Evolutionary conservation across 768 basidiomycete genomes (phyloP).

Genomic region (Naganishia randhawae): DNA sequence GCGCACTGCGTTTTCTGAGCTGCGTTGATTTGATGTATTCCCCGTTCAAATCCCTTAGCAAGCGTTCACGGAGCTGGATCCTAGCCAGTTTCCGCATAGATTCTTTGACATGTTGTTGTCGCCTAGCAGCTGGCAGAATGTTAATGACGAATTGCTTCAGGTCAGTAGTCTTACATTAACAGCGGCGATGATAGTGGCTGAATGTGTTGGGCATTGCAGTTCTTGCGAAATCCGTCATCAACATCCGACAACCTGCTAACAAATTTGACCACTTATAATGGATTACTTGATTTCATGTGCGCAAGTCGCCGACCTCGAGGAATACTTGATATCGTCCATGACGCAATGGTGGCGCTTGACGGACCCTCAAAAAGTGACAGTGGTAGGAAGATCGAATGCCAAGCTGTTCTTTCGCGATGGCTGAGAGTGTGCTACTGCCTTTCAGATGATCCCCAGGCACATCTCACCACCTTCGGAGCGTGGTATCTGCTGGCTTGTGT

Average conservation of each 20-base stretch:
- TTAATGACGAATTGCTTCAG: background rate
- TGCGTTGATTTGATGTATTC: background rate
- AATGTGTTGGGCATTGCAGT: background rate
- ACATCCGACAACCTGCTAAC: conserved; percentile 1
- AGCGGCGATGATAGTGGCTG: too few relatives aligned
- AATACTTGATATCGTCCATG: background rate
- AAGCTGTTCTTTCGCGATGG: background rate
- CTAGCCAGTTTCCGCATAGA: background rate
- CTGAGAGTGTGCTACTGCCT: background rate
- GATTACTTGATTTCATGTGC: background rate
- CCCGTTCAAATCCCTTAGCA: background rate
- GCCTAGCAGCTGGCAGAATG: background rate
- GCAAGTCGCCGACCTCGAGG: background rate
- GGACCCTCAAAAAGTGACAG: background rate
- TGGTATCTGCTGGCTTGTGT: conserved; percentile 39
- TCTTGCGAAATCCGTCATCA: background rate
- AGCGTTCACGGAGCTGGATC: background rate
- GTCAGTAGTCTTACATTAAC: background rate
- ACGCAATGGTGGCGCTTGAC: background rate
- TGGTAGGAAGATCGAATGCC: background rate
- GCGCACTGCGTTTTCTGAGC: background rate
- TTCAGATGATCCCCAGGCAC: conserved; percentile 46
- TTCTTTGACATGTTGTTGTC: conserved; percentile 3
- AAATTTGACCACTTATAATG: background rate
- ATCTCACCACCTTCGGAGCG: conserved; percentile 43